These are phyloP conservation scores for Poteriospumella lacustris DNA, from an alignment of 108 stramenopile genomes.

Conservation along the genomic window DNA sequence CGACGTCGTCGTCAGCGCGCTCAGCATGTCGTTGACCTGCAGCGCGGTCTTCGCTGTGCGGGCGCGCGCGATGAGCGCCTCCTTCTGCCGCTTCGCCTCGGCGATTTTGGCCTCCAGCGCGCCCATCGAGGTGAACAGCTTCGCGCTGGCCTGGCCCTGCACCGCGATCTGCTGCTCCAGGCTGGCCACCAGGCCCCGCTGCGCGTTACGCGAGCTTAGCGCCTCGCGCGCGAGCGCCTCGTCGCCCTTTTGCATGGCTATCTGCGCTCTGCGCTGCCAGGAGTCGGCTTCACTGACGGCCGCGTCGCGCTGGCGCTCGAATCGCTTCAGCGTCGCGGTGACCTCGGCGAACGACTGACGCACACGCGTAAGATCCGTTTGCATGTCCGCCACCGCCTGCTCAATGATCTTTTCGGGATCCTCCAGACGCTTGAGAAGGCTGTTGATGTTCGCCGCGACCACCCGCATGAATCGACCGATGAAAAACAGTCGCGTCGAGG, in stretches of 20 bases:
- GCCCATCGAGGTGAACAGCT: conserved; percentile 86
- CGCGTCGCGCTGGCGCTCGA: conserved; percentile 43
- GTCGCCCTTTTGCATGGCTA: conserved; percentile 80
- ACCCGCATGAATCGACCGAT: conserved; percentile 50
- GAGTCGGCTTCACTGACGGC: conserved; percentile 71
- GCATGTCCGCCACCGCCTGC: conserved; percentile 94
- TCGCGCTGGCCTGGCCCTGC: conserved; percentile 70
- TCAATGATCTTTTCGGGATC: conserved; percentile 95
- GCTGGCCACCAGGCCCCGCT: conserved; percentile 62
- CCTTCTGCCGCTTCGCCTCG: conserved; percentile 86
- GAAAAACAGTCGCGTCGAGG: conserved; percentile 50
- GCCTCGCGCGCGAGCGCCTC: conserved; percentile 89
- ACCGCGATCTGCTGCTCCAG: conserved; percentile 69
- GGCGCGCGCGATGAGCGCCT: conserved; percentile 86
- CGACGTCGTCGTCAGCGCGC: conserved; percentile 67
- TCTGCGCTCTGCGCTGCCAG: conserved; percentile 91
- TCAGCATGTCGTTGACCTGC: conserved; percentile 93
- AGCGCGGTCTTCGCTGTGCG: conserved; percentile 85
- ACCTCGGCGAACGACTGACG: conserved; percentile 95
- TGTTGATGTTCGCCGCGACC: conserved; percentile 75
- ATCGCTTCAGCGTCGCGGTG: conserved; percentile 84
- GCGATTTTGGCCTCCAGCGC: conserved; percentile 80
- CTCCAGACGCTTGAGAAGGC: conserved; percentile 57
- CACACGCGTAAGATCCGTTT: conserved; percentile 84
- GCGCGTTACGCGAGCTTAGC: conserved; percentile 73